Base-by-base conservation (phyloP, 164 flowering plant genomes). In the Protea cynaroides region DNA sequence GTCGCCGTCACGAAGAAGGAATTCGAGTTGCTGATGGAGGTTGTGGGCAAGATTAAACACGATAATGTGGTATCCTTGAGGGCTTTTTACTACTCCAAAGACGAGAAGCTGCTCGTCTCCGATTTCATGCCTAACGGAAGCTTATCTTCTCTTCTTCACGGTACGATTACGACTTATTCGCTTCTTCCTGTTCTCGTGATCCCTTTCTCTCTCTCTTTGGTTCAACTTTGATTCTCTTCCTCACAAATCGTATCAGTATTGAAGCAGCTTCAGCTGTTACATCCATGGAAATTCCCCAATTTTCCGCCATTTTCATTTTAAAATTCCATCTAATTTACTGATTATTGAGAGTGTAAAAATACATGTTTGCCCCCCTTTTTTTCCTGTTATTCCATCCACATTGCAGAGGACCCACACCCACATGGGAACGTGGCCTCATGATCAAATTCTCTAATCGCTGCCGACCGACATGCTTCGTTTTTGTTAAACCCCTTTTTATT, bases 91-190 rank as follows among this genome's bases (percentile, higher is more conserved):
- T 95, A 49, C 62, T 92, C 99, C 25, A 92, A 89, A 59, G 99
- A 90, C 66, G 99, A 95, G 88, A 95, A 95, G 67, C 71, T 95
- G 58, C 85, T 95, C 37, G 99, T 95, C 22, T 87, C 19, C 7
- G 99, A 95, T 81, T 90, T 71, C 83, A 72, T 92, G 85, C 71
- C 86, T 14, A 79, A 84, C 57, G 99, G 99, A 8, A 95, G 99
- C 82, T 77, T 95, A 25, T 89, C 97, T 37, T 85, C 97, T 4
- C 87, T 87, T 62, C 89, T 95, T 37, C 97, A 92, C 73, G 96
- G 96, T 90, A 78, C 11, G 68, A 13, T 69, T 49, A 4, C 25
- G 19, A 62, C n/a, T n/a, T n/a, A n/a, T n/a, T n/a, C n/a, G n/a
- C n/a, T n/a, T n/a, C n/a, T n/a, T n/a, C 8, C 22, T 14, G 53